phyloP scores from a whole-genome alignment of 768 basidiomycete species.

The Trametes maxima region DNA sequence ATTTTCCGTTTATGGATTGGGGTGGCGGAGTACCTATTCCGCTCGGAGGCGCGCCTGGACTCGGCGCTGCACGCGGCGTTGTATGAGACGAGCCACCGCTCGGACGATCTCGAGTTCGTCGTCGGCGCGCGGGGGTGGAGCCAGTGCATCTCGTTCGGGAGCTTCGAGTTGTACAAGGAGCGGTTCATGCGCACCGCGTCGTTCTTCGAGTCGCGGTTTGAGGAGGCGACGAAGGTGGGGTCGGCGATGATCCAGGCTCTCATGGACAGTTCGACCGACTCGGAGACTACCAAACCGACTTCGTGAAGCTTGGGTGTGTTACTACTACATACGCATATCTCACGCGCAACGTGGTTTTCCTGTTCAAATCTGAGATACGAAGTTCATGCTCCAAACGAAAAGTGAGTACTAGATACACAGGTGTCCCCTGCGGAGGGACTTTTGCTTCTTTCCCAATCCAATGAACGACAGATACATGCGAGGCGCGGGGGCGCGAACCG shows the following conservation, averaged over 20 bases:
- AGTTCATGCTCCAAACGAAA: slow-evolving; percentile 4
- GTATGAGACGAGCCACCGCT: slow-evolving; percentile 75
- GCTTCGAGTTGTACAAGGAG: slow-evolving; percentile 83
- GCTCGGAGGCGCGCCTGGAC: slow-evolving; percentile 61
- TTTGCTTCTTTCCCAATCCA: slow-evolving; percentile 18
- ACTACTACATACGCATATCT: too few relatives aligned
- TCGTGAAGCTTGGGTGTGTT: too few relatives aligned
- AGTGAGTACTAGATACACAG: slow-evolving; percentile 19
- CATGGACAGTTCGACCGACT: slow-evolving; percentile 50
- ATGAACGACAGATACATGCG: slow-evolving; percentile 18
- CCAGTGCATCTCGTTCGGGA: slow-evolving; percentile 91
- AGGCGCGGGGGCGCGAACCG: neutral
- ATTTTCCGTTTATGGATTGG: slow-evolving; percentile 97
- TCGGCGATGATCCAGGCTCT: slow-evolving; percentile 90
- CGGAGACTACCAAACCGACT: neutral
- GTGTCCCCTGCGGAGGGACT: neutral
- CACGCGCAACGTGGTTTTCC: too few relatives aligned
- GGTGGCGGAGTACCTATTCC: slow-evolving; percentile 94
- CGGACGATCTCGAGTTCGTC: slow-evolving; percentile 93
- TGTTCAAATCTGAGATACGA: neutral
- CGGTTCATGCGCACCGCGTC: slow-evolving; percentile 77
- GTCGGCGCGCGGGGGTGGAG: slow-evolving; percentile 95
- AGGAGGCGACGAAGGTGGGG: slow-evolving; percentile 80
- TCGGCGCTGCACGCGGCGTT: slow-evolving; percentile 75
- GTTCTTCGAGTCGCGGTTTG: slow-evolving; percentile 89